phyloP scores from a whole-genome alignment of 306 rosid species.

The Benincasa hispida region DNA sequence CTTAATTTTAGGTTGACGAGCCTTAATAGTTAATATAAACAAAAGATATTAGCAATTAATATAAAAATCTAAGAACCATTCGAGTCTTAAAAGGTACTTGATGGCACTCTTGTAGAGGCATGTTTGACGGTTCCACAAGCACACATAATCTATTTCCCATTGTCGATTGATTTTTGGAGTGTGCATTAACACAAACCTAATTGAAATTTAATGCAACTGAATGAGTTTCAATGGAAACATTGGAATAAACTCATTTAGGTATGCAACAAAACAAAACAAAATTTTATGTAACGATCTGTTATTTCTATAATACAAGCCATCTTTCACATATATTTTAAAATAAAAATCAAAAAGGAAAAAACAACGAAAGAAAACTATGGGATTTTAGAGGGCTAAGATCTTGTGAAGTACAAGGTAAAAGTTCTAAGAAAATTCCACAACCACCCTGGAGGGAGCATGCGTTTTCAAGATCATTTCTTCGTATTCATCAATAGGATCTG shows the following conservation, averaged over 20 bases:
- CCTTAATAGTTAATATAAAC: too few species aligned
- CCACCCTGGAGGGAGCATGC: slow-evolving; percentile 63
- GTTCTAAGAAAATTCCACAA: slow-evolving; percentile 43
- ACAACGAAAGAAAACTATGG: neutral
- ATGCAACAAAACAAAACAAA: neutral
- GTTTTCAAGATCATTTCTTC: slow-evolving; percentile 90
- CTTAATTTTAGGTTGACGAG: too few species aligned
- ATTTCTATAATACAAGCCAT: neutral
- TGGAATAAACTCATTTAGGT: neutral
- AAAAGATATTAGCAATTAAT: too few species aligned
- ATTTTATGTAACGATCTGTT: neutral
- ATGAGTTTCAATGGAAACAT: neutral
- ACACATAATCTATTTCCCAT: too few species aligned
- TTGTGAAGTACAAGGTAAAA: neutral
- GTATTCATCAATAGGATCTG: slow-evolving; percentile 79
- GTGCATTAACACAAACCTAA: neutral
- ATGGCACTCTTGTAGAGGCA: too few species aligned
- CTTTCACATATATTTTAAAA: neutral
- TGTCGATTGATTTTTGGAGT: too few species aligned
- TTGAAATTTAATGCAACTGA: neutral
- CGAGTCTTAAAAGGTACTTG: too few species aligned
- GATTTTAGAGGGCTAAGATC: neutral
- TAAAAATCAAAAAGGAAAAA: neutral
- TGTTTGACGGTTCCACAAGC: too few species aligned
- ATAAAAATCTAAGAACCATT: too few species aligned